Conservation (phyloP, 2,329 filamentous ascomycete species). For the Sordariomycetes sp. region DNA sequence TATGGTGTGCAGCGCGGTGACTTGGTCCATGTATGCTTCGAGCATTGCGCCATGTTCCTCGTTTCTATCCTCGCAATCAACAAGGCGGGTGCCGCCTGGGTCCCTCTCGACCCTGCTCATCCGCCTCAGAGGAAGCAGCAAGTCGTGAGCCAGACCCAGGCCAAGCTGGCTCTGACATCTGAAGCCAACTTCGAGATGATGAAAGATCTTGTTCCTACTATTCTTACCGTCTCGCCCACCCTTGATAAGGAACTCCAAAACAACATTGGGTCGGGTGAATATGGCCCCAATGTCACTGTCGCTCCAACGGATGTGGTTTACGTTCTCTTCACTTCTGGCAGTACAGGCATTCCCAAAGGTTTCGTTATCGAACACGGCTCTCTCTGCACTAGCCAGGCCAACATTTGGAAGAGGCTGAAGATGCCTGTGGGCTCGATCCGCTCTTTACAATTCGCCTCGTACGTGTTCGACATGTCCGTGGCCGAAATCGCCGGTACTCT, state of each 20-base stretch:
- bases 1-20: background rate
- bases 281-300: background rate
- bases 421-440: background rate
- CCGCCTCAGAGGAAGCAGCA: background rate
- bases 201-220: background rate
- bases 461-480: slow-evolving; percentile 4
- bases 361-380: slow-evolving; percentile 1
- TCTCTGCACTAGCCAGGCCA: slow-evolving; percentile 3
- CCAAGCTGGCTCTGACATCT: slow-evolving; percentile 2
- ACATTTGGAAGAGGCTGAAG: slow-evolving; percentile 1
- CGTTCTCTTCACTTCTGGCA: slow-evolving; percentile 3
- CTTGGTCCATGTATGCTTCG: background rate
- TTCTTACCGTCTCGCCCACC: slow-evolving; percentile 12
- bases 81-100: background rate
- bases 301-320: slow-evolving; percentile 4
- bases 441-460: slow-evolving; percentile 1
- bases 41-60: background rate
- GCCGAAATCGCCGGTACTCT: slow-evolving; percentile 3
- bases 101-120: background rate
- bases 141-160: background rate
- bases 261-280: background rate
- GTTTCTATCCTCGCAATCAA: background rate
- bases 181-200: background rate
- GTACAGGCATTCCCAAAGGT: slow-evolving; percentile 2
- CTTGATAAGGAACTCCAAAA: background rate